Percentiles rank a stretch among this genome's conserved stretches.
Evolutionary conservation across 202 grass and related monocot genomes (phyloP).

Genomic region (Setaria viridis): DNA sequence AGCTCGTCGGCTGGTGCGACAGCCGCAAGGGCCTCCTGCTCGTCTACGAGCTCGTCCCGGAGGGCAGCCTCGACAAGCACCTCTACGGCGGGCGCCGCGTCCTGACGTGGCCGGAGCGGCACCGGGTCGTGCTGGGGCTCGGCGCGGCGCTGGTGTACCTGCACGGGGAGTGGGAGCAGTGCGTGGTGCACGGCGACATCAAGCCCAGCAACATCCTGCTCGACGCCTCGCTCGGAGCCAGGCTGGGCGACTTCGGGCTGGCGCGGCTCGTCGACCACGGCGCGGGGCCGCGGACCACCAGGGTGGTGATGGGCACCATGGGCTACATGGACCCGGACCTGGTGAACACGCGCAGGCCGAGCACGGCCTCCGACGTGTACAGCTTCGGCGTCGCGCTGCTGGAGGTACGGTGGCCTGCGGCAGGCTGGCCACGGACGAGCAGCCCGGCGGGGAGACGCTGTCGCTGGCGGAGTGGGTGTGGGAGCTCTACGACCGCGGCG

Average conservation of each 20-base stretch:
- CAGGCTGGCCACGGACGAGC: neutral
- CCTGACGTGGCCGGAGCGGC: slow-evolving; percentile 19
- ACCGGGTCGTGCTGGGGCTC: neutral
- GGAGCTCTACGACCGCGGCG: slow-evolving; percentile 15
- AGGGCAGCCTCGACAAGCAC: neutral
- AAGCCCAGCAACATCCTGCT: slow-evolving; percentile 17
- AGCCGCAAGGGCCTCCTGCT: neutral
- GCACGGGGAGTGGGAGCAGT: slow-evolving; percentile 18
- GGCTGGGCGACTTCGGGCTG: slow-evolving; percentile 10
- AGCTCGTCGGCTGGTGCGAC: slow-evolving; percentile 21
- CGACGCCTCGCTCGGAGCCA: neutral
- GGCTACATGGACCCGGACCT: slow-evolving; percentile 15
- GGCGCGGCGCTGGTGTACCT: slow-evolving; percentile 5
- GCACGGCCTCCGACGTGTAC: slow-evolving; percentile 47
- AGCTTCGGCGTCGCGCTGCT: slow-evolving; percentile 50
- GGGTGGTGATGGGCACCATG: neutral
- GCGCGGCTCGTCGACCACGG: neutral
- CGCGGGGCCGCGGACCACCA: neutral
- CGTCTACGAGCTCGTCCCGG: slow-evolving; percentile 10
- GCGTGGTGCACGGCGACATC: slow-evolving; percentile 21
- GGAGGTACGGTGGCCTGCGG: slow-evolving; percentile 44
- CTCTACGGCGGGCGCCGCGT: neutral
- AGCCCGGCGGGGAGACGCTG: neutral
- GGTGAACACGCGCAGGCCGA: neutral
- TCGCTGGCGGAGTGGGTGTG: neutral